A percentile compares a stretch with the other conserved stretches of the same genome.
Conservation (phyloP, 352 stramenopile species). For the Phytopythium helicoides region DNA sequence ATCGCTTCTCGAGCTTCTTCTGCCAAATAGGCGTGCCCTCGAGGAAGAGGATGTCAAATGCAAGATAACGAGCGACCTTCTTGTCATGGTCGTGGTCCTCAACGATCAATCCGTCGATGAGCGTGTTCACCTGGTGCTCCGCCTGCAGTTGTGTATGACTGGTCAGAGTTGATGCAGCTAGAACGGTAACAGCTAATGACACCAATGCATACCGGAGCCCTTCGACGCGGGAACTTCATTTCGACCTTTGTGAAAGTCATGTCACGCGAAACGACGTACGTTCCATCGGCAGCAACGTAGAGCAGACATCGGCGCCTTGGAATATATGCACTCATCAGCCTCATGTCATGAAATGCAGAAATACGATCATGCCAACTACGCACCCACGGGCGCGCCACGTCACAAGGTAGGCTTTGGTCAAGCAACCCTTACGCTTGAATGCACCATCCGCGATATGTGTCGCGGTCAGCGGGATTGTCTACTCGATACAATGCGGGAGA, state of each 20-base stretch:
- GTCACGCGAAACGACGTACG: conserved; percentile 79
- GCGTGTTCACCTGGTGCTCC: conserved; percentile 70
- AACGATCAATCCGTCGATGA: conserved; percentile 86
- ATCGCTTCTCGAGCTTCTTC: conserved; percentile 84
- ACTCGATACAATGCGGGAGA: conserved; percentile 4
- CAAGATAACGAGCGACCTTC: conserved; percentile 74
- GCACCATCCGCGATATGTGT: conserved; percentile 76
- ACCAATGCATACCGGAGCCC: conserved; percentile 40
- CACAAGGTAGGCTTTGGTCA: conserved; percentile 83
- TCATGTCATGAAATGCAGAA: neutral
- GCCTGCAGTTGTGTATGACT: conserved; percentile 23
- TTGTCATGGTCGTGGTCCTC: conserved; percentile 77
- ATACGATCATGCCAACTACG: conserved; percentile 2
- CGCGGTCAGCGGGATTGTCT: conserved; percentile 85
- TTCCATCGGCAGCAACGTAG: conserved; percentile 60
- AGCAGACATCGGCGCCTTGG: conserved; percentile 75
- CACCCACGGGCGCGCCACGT: conserved; percentile 83
- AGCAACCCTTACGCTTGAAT: conserved; percentile 63
- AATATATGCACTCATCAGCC: neutral
- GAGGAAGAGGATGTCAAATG: conserved; percentile 83
- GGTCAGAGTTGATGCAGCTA: neutral
- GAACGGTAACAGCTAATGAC: neutral
- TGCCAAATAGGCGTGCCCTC: conserved; percentile 81
- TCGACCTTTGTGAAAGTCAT: conserved; percentile 87
- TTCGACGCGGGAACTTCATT: conserved; percentile 85